Conservation (phyloP, 2,329 filamentous ascomycete genomes). For the Xylaria sp. region DNA sequence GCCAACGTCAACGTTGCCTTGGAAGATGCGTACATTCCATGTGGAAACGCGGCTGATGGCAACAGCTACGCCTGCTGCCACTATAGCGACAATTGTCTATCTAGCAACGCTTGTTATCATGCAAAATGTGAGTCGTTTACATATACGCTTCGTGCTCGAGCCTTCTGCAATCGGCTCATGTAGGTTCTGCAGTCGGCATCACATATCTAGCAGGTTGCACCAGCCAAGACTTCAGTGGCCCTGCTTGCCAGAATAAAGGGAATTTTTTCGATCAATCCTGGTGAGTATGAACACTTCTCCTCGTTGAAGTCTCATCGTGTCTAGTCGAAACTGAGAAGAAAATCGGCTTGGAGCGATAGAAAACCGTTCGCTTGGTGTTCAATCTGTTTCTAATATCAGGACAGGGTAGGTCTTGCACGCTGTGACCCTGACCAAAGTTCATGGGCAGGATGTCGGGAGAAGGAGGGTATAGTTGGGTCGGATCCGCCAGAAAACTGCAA, state of each 20-base stretch:
- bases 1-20: slow-evolving; percentile 31
- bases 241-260: slow-evolving; percentile 39
- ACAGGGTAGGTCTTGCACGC: slow-evolving; percentile 36
- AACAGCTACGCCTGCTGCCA: slow-evolving; percentile 40
- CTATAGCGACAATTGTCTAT: slow-evolving; percentile 38
- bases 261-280: slow-evolving; percentile 34
- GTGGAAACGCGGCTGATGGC: slow-evolving; percentile 38
- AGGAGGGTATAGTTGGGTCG: slow-evolving; percentile 25
- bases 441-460: slow-evolving; percentile 40
- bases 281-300: slow-evolving; percentile 16
- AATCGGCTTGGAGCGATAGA: background rate
- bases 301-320: background rate
- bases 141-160: background rate
- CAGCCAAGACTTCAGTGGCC: slow-evolving; percentile 34
- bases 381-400: slow-evolving; percentile 16
- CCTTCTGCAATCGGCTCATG: slow-evolving; percentile 14
- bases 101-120: slow-evolving; percentile 39
- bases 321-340: background rate
- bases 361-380: background rate
- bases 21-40: slow-evolving; percentile 38
- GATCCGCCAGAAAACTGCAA: slow-evolving; percentile 35
- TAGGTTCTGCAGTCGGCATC: slow-evolving; percentile 26
- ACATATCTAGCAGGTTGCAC: slow-evolving; percentile 42
- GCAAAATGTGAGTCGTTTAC: slow-evolving; percentile 30
- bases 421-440: slow-evolving; percentile 30